phyloP scores from a whole-genome alignment of 345 rosid species.

The Ceriops decandra region DNA sequence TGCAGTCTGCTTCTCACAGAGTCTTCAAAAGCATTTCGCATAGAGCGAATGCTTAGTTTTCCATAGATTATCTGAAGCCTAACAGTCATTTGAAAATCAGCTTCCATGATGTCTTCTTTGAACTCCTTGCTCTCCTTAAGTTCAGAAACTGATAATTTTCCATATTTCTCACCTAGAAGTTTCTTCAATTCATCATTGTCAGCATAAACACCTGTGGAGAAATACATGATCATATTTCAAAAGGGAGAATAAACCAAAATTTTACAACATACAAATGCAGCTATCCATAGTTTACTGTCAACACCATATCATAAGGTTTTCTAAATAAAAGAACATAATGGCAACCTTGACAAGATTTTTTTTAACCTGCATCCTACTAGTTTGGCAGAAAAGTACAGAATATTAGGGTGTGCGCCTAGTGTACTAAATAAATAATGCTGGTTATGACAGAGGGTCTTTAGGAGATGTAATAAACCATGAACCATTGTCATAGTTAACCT shows the following conservation, averaged over 20 bases:
- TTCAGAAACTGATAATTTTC: conserved; percentile 50
- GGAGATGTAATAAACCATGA: background rate
- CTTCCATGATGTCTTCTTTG: conserved; percentile 54
- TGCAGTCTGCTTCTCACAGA: conserved; percentile 76
- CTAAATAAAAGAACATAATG: background rate
- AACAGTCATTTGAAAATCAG: conserved; percentile 63
- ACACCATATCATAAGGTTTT: too few relatives aligned
- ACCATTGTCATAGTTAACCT: background rate
- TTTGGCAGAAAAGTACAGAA: background rate
- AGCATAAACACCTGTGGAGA: conserved; percentile 65
- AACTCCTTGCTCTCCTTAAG: conserved; percentile 51
- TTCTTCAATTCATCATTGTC: conserved; percentile 55
- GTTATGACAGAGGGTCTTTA: too few relatives aligned
- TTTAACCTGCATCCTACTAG: background rate
- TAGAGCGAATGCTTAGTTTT: conserved; percentile 64
- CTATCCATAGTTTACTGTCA: background rate
- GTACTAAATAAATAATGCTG: background rate
- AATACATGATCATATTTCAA: background rate
- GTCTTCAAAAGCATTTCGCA: conserved; percentile 77
- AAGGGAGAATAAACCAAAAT: background rate
- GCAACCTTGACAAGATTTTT: background rate
- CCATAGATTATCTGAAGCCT: conserved; percentile 76
- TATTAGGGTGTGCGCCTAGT: background rate
- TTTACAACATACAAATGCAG: background rate
- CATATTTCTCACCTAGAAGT: conserved; percentile 53